phyloP scores from a whole-genome alignment of 257 asterid genomes.

The Galeopsis tetrahit region DNA sequence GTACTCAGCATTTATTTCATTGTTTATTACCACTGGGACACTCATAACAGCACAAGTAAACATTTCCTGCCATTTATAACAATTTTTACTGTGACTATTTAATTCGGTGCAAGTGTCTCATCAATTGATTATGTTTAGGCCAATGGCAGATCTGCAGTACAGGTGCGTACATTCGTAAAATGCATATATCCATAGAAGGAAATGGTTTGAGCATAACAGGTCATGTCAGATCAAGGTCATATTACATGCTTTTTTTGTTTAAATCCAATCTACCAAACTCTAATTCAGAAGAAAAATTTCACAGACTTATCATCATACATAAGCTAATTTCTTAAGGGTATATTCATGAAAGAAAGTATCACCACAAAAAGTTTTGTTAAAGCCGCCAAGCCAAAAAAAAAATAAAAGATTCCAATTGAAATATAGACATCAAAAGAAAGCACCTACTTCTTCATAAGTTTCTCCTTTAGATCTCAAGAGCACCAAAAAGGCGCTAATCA shows the following conservation, averaged over 20 bases:
- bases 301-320: background rate
- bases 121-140: background rate
- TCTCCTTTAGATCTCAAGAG: conserved; percentile 97
- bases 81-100: background rate
- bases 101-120: background rate
- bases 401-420: background rate
- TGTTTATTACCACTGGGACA: conserved; percentile 24
- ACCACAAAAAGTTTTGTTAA: background rate
- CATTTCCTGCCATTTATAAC: conserved; percentile 13
- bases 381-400: background rate
- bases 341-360: background rate
- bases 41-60: conserved; percentile 12
- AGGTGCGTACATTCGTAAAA: conserved; percentile 1
- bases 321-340: background rate
- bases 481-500: conserved; percentile 95
- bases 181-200: conserved; percentile 10
- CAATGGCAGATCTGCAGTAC: conserved; percentile 9
- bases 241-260: background rate
- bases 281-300: background rate
- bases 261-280: conserved; percentile 12
- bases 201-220: background rate
- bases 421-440: background rate
- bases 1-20: conserved; percentile 36
- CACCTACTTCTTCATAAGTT: conserved; percentile 84
- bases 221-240: background rate